Evolutionary conservation across 108 stramenopile genomes (phyloP), one percentile per base, ranked within the genome.

Genomic region (Cyclotella kingstonii): DNA sequence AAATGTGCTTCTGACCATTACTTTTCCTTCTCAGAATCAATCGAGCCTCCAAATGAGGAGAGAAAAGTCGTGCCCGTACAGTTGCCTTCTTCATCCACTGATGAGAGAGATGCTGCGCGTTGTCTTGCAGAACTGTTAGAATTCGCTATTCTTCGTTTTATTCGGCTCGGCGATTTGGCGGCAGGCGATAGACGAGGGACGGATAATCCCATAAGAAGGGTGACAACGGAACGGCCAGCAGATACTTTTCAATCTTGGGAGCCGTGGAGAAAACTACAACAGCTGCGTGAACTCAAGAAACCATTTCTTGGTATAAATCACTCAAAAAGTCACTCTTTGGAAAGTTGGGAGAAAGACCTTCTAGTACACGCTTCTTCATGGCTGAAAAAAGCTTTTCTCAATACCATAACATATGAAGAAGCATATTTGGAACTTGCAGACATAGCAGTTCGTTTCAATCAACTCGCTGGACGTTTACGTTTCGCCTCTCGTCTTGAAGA

Each of bases 121-220:
- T 76, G 80, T 45, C 41, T 91, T 21, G 71, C 77, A 12, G 85
- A 86, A 48, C 60, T 91, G 12, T 48, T 91, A 35, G 87, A 84
- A 50, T 80, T 86, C 55, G 83, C 84, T 39, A 80, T 85, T 18
- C 69, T 81, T 43, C 60, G 86, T 2, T 63, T 87, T 25, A 68
- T 83, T 26, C 61, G 84, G 28, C 45, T 90, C 21, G 89, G 84
- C 22, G 81, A 86, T 61, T 50, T 70, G 11, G 54, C 77, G 18
- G 15, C 83, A 3, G 36, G 46, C 22, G 64, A 66, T 14, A 38
- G 39, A 26, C 49, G 28, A 52, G 30, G 21, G 9, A 55, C 42
- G 8, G 54, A 15, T 28, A 85, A 89, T 56, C 82, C 81, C 7
- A 74, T 86, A 27, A 62, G 79, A 25, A 57, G 58, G 30, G 59